Percentiles rank a stretch among this genome's conserved stretches.
phyloP scores from a whole-genome alignment of 768 basidiomycete genomes.

The Boletus vinaceobasis region DNA sequence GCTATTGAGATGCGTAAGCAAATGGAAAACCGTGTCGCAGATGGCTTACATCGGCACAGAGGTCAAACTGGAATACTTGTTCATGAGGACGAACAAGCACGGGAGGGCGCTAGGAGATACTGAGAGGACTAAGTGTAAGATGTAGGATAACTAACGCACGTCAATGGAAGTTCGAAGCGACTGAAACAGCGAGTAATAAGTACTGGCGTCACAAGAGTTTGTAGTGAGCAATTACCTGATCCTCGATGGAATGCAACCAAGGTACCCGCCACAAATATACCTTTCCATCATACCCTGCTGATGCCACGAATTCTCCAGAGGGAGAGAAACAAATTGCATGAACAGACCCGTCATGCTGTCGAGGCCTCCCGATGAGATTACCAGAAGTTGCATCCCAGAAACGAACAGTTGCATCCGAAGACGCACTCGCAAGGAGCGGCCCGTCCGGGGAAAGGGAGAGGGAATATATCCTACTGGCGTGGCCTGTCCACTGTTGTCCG shows the following conservation, averaged over 20 bases:
- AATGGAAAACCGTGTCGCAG: too few species aligned
- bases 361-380: neutral
- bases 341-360: neutral
- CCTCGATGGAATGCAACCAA: neutral
- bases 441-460: slow-evolving; percentile 2
- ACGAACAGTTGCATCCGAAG: slow-evolving; percentile 2
- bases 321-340: neutral
- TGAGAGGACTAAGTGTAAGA: too few species aligned
- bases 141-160: too few species aligned
- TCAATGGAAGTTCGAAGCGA: too few species aligned
- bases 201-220: too few species aligned
- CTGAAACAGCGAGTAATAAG: too few species aligned
- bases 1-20: too few species aligned
- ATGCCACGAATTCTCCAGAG: neutral
- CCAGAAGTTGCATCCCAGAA: slow-evolving; percentile 10
- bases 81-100: too few species aligned
- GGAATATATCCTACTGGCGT: neutral
- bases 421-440: slow-evolving; percentile 5
- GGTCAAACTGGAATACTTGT: too few species aligned
- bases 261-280: slow-evolving; percentile 5
- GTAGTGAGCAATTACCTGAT: neutral
- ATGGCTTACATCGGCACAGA: too few species aligned
- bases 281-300: neutral
- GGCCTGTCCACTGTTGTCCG: slow-evolving; percentile 11
- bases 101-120: too few species aligned